These are phyloP conservation scores for Astrothelium subdiscretum DNA, from an alignment of 495 filamentous ascomycete species.

Conservation along the genomic window DNA sequence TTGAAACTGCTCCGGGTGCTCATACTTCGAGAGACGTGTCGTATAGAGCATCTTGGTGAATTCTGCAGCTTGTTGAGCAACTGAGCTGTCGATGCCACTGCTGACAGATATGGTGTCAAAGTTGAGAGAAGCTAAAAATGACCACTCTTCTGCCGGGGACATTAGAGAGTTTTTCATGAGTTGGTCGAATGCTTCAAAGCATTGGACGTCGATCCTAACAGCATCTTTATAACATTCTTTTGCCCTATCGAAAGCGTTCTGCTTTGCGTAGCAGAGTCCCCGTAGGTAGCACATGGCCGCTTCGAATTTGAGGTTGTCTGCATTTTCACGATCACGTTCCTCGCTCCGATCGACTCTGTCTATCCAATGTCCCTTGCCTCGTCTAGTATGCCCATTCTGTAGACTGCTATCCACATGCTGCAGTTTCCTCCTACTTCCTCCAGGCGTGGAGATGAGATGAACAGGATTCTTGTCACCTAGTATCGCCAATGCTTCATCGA, in stretches of 20 bases:
- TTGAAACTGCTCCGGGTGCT: constrained; percentile 70
- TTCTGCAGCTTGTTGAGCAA: constrained; percentile 71
- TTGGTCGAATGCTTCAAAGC: constrained; percentile 95
- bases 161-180: constrained; percentile 95
- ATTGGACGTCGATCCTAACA: constrained; percentile 92
- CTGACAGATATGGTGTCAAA: constrained; percentile 59
- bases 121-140: constrained; percentile 81
- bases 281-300: constrained; percentile 95
- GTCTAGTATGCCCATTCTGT: constrained; percentile 28
- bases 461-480: constrained; percentile 87
- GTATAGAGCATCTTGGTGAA: constrained; percentile 97
- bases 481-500: constrained; percentile 75
- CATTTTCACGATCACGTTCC: constrained; percentile 54
- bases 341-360: constrained; percentile 50
- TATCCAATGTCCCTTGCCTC: constrained; percentile 16
- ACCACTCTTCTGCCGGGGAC: constrained; percentile 94
- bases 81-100: constrained; percentile 43
- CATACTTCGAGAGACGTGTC: constrained; percentile 91
- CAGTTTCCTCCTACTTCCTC: constrained; percentile 50
- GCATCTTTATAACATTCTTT: constrained; percentile 98
- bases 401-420: constrained; percentile 35
- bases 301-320: constrained; percentile 69
- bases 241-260: constrained; percentile 93
- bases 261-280: constrained; percentile 89
- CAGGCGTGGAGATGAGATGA: constrained; percentile 60